Conservation (phyloP, 352 stramenopile species). For the Phytophthora europaea region DNA sequence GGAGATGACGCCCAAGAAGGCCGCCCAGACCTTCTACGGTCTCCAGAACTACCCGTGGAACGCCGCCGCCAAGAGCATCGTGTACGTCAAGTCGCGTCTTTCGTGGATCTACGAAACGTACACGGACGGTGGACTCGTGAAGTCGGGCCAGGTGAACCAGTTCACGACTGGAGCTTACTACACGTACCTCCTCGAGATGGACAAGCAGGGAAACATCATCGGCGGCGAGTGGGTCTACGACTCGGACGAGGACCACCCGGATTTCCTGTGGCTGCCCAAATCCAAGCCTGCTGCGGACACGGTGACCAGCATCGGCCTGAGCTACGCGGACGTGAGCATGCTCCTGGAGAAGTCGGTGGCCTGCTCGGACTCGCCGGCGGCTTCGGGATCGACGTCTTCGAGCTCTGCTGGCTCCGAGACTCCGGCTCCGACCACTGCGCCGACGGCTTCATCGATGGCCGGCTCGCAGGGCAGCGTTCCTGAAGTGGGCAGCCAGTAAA, state of each 20-base stretch:
- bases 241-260: conserved; percentile 37
- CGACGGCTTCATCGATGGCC: background rate
- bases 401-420: background rate
- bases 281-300: conserved; percentile 24
- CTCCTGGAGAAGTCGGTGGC: conserved; percentile 27
- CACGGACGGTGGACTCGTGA: conserved; percentile 42
- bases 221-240: conserved; percentile 46
- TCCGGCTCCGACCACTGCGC: background rate
- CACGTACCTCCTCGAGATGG: conserved; percentile 47
- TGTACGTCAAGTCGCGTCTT: conserved; percentile 49
- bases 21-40: conserved; percentile 44
- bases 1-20: conserved; percentile 36
- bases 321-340: conserved; percentile 35
- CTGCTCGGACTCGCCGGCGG: conserved; percentile 21
- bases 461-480: background rate
- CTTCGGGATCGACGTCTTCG: background rate
- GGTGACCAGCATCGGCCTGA: conserved; percentile 39
- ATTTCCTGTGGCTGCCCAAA: conserved; percentile 45
- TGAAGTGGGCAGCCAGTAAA: background rate
- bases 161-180: conserved; percentile 41
- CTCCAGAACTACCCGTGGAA: conserved; percentile 59
- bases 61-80: conserved; percentile 39
- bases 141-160: conserved; percentile 27
- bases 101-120: conserved; percentile 53
- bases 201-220: conserved; percentile 34